Evolutionary conservation across 2,329 filamentous ascomycete genomes (phyloP), one percentile per base, ranked within the genome.

Genomic region (Pseudogymnoascus sp.): DNA sequence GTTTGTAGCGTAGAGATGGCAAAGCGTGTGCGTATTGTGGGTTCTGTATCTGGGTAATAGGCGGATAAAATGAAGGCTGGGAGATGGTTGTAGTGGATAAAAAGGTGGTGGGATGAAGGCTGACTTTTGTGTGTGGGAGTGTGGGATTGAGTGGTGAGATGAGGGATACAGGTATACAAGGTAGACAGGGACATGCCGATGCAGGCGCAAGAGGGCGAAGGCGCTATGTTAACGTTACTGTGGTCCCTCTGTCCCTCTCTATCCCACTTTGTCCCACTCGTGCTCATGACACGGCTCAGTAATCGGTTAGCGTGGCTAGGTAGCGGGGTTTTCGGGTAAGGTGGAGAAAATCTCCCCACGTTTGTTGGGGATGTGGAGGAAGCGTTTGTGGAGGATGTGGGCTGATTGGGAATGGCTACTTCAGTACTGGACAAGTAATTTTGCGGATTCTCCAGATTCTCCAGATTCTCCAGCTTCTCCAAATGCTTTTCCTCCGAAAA

Each of bases 281-380:
- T 8, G n/a, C 16, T 54, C 28, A 54, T 34, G 47, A 54, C 28
- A 54, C 28, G 47, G 47, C 28, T 54, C 28, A 54, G 47, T 9
- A 14, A 34, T 14, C 6, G 28, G 28, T 54, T 54, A 54, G 47
- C 47, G 47, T 54, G 28, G 11, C n/a, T 14, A 5, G 11, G 18
- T 9, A 54, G 47, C 47, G 47, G 47, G 47, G 28, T 34, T 54
- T 54, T 54, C 47, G 47, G 47, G 28, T 8, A 54, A 54, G 47
- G 47, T 54, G 47, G 47, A 18, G 47, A 54, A 18, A 18, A 32
- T 54, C 47, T 54, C 47, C 47, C 47, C 47, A 34, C 47, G 47
- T 32, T 54, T 54, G 47, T 54, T 54, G 47, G 47, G 47, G 28
- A 54, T 54, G 43, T 20, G 39, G 39, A 41, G 39, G 34, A 37